Conservation (phyloP, 305 asterid species). For the Fraxinus angustifolia region DNA sequence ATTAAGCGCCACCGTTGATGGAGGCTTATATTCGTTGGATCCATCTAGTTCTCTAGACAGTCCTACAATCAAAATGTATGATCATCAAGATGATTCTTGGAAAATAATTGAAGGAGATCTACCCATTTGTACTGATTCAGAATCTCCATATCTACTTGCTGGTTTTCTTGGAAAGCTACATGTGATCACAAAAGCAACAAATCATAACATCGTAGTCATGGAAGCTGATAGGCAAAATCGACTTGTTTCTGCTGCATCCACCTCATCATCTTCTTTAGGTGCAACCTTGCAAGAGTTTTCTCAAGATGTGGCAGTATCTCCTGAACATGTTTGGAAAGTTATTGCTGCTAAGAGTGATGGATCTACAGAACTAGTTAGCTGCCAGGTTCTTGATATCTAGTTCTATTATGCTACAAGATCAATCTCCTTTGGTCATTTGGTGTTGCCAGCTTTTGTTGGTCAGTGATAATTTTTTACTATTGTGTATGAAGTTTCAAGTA, state of each 20-base stretch:
- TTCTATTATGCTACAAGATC: not conserved
- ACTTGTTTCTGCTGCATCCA: conserved; percentile 35
- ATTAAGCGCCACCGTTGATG: conserved; percentile 74
- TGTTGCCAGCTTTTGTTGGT: not conserved
- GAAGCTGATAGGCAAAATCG: conserved; percentile 56
- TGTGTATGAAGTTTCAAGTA: not conserved
- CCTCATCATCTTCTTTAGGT: conserved; percentile 22
- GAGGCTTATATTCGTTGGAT: conserved; percentile 69
- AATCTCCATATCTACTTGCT: conserved; percentile 77
- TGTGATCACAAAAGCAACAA: conserved; percentile 65
- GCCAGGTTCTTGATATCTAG: not conserved
- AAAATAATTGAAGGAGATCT: conserved; percentile 73
- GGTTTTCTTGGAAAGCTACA: conserved; percentile 74
- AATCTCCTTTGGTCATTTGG: not conserved
- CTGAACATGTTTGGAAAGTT: conserved; percentile 28
- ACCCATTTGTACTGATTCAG: conserved; percentile 58
- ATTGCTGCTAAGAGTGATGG: conserved; percentile 30
- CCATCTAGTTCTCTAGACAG: conserved; percentile 67
- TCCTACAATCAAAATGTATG: conserved; percentile 76
- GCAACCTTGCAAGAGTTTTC: conserved; percentile 24
- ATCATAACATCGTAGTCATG: conserved; percentile 56
- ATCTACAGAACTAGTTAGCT: conserved; percentile 12
- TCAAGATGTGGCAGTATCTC: conserved; percentile 21
- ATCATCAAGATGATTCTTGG: conserved; percentile 70
- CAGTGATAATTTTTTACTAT: not conserved